These are phyloP conservation scores for Penicillium brasilianum DNA, from an alignment of 2,329 filamentous ascomycete genomes.

Conservation along the genomic window DNA sequence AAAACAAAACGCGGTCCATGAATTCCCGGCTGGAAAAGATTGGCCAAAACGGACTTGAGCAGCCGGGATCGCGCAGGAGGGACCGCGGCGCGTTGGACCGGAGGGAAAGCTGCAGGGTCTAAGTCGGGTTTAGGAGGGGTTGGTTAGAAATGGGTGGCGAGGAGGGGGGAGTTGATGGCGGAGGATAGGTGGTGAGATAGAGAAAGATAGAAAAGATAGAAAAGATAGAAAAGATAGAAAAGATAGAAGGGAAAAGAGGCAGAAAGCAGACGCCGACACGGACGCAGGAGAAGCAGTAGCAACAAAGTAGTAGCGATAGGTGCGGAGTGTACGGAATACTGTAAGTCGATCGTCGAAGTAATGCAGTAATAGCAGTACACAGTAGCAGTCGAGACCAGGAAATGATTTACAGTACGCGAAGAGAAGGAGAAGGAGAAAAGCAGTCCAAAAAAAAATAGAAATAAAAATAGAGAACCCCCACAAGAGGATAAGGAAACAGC, in stretches of 20 bases:
- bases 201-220: not conserved
- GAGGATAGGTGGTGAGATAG: not conserved
- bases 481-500: not conserved
- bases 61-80: slow-evolving; percentile 33
- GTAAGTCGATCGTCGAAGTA: not conserved
- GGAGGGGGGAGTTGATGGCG: slow-evolving; percentile 12
- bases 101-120: slow-evolving; percentile 42
- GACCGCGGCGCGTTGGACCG: slow-evolving; percentile 25
- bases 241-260: not conserved
- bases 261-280: not conserved
- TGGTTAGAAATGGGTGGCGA: slow-evolving; percentile 19
- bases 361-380: slow-evolving; percentile 1
- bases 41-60: slow-evolving; percentile 28
- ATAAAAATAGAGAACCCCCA: not conserved
- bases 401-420: slow-evolving; percentile 1
- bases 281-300: not conserved
- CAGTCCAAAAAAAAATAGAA: no score
- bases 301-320: slow-evolving; percentile 1
- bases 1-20: slow-evolving; percentile 28
- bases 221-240: not conserved
- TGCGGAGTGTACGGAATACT: not conserved
- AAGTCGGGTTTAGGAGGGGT: slow-evolving; percentile 25
- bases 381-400: not conserved
- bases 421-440: not conserved
- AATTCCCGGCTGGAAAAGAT: slow-evolving; percentile 26